phyloP scores from a whole-genome alignment of 805 yeast genomes.

The Kockiozyma suomiensis region DNA sequence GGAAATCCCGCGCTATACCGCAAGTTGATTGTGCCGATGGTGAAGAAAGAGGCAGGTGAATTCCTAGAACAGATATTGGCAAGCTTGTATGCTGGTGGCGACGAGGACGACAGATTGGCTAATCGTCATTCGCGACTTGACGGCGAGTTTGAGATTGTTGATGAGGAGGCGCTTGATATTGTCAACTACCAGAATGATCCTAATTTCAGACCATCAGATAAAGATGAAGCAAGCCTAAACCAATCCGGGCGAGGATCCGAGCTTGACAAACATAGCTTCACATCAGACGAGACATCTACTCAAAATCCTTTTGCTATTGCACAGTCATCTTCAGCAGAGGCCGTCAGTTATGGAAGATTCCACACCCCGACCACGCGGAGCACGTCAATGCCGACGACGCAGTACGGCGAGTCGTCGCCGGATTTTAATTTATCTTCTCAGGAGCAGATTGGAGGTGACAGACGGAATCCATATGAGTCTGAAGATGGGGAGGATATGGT shows the following conservation, averaged over 20 bases:
- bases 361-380: not conserved
- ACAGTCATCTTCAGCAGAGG: not conserved
- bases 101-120: not conserved
- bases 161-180: conserved; percentile 20
- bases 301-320: not conserved
- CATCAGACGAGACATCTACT: not conserved
- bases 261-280: not conserved
- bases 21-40: conserved; percentile 29
- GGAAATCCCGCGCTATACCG: conserved; percentile 28
- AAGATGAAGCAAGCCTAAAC: not conserved
- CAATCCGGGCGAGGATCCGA: not conserved
- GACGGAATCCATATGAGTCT: conserved; percentile 1
- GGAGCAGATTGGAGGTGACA: not conserved
- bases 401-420: not conserved
- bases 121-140: conserved; percentile 2
- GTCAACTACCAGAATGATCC: conserved; percentile 19
- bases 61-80: not conserved
- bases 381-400: not conserved
- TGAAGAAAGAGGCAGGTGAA: conserved; percentile 7
- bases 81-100: not conserved
- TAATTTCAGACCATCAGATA: conserved; percentile 5
- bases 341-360: not conserved
- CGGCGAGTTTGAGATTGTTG: conserved; percentile 25
- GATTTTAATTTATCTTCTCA: no score
- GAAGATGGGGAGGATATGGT: conserved; percentile 1